phyloP scores from a whole-genome alignment of 2,329 filamentous ascomycete genomes.

The Mariannaea elegans region DNA sequence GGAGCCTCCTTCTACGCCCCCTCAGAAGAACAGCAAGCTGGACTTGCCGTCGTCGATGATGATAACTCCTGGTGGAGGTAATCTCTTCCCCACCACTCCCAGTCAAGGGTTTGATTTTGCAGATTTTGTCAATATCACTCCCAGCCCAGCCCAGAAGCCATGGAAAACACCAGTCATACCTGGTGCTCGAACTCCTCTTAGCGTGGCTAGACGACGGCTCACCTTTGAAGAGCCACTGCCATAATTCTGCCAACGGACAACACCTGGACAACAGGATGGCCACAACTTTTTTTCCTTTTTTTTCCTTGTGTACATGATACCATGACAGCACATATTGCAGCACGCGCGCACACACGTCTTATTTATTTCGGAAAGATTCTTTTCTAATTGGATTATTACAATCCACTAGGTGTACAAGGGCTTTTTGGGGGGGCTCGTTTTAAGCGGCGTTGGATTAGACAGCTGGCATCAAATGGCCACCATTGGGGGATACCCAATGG shows the following conservation, averaged over 20 bases:
- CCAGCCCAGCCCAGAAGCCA: conserved; percentile 88
- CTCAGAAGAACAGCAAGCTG: conserved; percentile 71
- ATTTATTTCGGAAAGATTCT: conserved; percentile 19
- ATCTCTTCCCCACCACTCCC: conserved; percentile 78
- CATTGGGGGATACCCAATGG: conserved; percentile 20
- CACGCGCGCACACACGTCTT: conserved; percentile 27
- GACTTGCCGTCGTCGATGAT: conserved; percentile 86
- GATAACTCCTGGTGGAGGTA: conserved; percentile 81
- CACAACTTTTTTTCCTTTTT: conserved; percentile 23
- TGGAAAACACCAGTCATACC: conserved; percentile 81
- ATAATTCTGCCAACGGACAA: conserved; percentile 10
- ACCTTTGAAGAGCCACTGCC: conserved; percentile 78
- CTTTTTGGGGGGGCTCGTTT: conserved; percentile 26
- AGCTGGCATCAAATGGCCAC: conserved; percentile 32
- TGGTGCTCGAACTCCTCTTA: conserved; percentile 64
- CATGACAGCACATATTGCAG: conserved; percentile 44
- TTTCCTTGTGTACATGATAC: conserved; percentile 48
- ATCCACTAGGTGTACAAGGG: conserved; percentile 31
- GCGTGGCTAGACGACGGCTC: conserved; percentile 76
- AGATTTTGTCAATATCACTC: conserved; percentile 97
- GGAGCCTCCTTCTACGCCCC: conserved; percentile 80
- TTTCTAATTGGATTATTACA: conserved; percentile 25
- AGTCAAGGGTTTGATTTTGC: conserved; percentile 89
- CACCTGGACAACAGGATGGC: conserved; percentile 19
- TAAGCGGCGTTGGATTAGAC: conserved; percentile 40